phyloP scores from a whole-genome alignment of 2,329 filamentous ascomycete species.

The Capronia coronata region DNA sequence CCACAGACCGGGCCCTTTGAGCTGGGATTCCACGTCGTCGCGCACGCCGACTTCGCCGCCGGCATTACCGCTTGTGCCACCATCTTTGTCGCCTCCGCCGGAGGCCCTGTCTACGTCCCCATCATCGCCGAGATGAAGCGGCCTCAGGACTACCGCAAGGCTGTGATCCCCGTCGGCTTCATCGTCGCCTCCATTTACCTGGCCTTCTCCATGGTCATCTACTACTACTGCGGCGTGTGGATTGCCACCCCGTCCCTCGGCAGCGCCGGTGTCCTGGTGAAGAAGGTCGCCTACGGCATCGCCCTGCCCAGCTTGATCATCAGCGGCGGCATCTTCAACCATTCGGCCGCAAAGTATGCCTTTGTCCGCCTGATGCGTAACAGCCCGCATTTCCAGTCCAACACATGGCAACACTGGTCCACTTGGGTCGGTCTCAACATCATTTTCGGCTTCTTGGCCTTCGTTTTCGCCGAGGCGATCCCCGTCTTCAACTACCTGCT shows the following conservation, averaged over 20 bases:
- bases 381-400: conserved; percentile 46
- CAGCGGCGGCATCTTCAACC: conserved; percentile 43
- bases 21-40: conserved; percentile 31
- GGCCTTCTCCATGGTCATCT: conserved; percentile 38
- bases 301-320: conserved; percentile 33
- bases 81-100: conserved; percentile 32
- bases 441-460: conserved; percentile 40
- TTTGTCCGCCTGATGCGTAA: conserved; percentile 52
- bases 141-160: conserved; percentile 78
- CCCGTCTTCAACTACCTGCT: conserved; percentile 31
- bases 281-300: conserved; percentile 42
- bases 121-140: conserved; percentile 92
- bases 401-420: conserved; percentile 46
- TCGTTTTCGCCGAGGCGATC: conserved; percentile 49
- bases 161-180: conserved; percentile 66
- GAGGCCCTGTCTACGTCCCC: conserved; percentile 62
- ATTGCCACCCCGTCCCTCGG: conserved; percentile 45
- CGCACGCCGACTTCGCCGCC: conserved; percentile 26
- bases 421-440: conserved; percentile 46
- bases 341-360: conserved; percentile 49
- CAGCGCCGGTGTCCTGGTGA: conserved; percentile 39
- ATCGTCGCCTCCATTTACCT: conserved; percentile 40
- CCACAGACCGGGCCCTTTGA: background rate
- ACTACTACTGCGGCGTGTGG: conserved; percentile 43
- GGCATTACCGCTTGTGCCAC: conserved; percentile 31